Evolutionary conservation across 768 basidiomycete species (phyloP).

Genomic region (Tylopilus sp.): DNA sequence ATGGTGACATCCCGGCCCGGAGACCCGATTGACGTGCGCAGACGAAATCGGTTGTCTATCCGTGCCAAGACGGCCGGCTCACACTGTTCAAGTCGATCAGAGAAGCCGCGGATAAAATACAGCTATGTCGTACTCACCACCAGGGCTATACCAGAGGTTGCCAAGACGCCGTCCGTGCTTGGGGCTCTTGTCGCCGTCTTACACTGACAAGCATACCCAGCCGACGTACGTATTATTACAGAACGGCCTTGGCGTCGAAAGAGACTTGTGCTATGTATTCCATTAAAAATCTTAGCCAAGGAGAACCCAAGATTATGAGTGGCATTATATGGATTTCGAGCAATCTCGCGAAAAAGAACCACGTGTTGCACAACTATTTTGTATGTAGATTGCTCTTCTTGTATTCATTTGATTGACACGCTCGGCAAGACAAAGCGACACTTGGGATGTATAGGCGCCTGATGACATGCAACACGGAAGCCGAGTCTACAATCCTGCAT

Average conservation of each 20-base stretch:
- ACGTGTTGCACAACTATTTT: conserved; percentile 50
- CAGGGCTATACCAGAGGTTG: conserved; percentile 68
- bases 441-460: conserved; percentile 55
- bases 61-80: not conserved
- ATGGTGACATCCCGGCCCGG: conserved; percentile 56
- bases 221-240: conserved; percentile 63
- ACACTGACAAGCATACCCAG: conserved; percentile 44
- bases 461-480: conserved; percentile 37
- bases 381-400: conserved; percentile 33
- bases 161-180: conserved; percentile 53
- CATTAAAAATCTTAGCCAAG: conserved; percentile 38
- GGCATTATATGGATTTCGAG: conserved; percentile 54
- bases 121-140: conserved; percentile 65
- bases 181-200: conserved; percentile 50
- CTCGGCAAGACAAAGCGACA: conserved; percentile 37
- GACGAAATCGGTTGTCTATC: conserved; percentile 26
- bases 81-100: conserved; percentile 53
- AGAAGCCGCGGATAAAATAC: conserved; percentile 62
- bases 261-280: conserved; percentile 60
- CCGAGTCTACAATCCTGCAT: conserved; percentile 31
- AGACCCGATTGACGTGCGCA: conserved; percentile 56
- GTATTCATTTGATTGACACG: not conserved
- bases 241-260: conserved; percentile 66
- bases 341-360: conserved; percentile 44
- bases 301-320: conserved; percentile 50